Base-by-base conservation (phyloP, 371 early-diverging fungal genomes). In the Syncephalastrum sp. region DNA sequence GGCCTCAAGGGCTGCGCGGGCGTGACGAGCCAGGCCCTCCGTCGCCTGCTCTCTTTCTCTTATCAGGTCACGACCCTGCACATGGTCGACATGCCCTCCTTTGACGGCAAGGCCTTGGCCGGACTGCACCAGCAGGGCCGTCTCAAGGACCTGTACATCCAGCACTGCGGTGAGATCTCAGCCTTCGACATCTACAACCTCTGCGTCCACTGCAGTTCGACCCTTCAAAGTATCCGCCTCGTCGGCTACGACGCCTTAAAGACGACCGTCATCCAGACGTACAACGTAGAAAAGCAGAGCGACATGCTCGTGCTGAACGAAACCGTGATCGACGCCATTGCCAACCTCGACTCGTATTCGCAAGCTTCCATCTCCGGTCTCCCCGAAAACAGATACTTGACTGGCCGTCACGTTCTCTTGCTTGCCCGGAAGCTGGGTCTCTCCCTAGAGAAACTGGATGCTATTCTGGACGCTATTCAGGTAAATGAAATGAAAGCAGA, bases 361-460 rank as follows among this genome's bases (percentile, higher is more conserved):
- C 42, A 53, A 23, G 46, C 60, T 3, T 46, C 65, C 4, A 15
- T 58, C 1, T 53, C 44, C 19, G 42, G 50, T 5, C 2, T 60
- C 10, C 70, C 67, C 5, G 42, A 50, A 4, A 53, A 50, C 3
- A 27, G 63, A 3, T n/a, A 19, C 15, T 17, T 75, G 1, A 63
- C 70, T 4, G 70, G 72, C 15, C 21, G 38, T 1, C 64, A 70
- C 5, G 23, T 75, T 10, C 5, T 66, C 0, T 2, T 24, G 8
- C 50, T 75, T 1, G 63, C 76, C 0, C 53, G 54, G 23, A 21
- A 54, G 3, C 47, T 72, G 0, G 23, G 54, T 38, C 53, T 72
- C 7, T 14, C 42, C 4, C 2, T 59, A 1, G 4, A 54, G 0
- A 29, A 45, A 6, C 24, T 75, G 2, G 53, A 53, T 0, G 44